A percentile compares a stretch with the other conserved stretches of the same genome.
phyloP scores from a whole-genome alignment of 805 yeast species.

The Lipomyces mesembrius region DNA sequence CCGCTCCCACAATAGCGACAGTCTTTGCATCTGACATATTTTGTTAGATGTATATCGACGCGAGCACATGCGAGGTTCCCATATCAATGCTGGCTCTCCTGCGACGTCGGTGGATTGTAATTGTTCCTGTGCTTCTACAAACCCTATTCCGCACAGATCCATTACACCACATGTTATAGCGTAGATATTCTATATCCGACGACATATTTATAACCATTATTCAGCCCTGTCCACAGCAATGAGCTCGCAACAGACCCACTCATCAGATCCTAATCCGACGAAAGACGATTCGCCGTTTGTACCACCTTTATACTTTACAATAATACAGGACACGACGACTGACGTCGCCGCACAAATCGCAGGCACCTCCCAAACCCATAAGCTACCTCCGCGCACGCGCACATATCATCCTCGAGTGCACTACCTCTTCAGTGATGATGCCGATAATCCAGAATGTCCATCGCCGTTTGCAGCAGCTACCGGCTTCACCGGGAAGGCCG shows the following conservation, averaged over 20 bases:
- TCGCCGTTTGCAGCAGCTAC: constrained; percentile 13
- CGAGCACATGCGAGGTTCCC: not conserved
- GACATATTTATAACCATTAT: too few relatives aligned
- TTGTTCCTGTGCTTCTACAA: not conserved
- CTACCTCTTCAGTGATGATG: constrained; percentile 48
- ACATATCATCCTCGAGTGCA: constrained; percentile 46
- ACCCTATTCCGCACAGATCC: not conserved
- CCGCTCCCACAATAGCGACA: constrained; percentile 72
- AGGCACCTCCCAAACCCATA: not conserved
- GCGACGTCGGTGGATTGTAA: too few relatives aligned
- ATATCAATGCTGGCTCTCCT: not conserved
- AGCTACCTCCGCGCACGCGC: not conserved
- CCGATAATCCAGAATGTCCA: constrained; percentile 17
- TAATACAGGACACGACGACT: constrained; percentile 24
- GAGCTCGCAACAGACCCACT: not conserved
- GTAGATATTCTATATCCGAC: too few relatives aligned
- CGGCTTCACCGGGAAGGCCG: not conserved
- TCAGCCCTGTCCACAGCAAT: not conserved
- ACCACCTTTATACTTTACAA: constrained; percentile 33
- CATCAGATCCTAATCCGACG: not conserved
- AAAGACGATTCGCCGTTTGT: constrained; percentile 1
- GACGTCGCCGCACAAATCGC: constrained; percentile 11
- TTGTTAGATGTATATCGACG: not conserved
- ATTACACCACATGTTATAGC: too few relatives aligned
- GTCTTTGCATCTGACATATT: not conserved